phyloP scores from a whole-genome alignment of 1,139 yeast species.

The Magnusiomyces tetraspermus region DNA sequence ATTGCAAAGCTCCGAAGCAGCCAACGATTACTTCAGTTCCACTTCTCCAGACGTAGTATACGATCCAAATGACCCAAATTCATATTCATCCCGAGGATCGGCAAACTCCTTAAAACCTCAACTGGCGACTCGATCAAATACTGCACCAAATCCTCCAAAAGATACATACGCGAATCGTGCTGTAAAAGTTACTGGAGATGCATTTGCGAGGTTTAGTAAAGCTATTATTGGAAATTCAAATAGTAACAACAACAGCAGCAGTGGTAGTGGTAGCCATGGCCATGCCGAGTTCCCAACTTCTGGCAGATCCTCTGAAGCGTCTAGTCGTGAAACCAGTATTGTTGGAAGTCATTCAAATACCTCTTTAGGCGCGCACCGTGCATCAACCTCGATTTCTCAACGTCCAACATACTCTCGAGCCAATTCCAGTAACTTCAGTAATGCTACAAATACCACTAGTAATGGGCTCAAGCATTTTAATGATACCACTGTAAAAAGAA shows the following conservation, averaged over 20 bases:
- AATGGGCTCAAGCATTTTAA: background rate
- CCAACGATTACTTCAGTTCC: background rate
- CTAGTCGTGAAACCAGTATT: slow-evolving; percentile 10
- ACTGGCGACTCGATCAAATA: background rate
- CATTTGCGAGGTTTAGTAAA: slow-evolving; percentile 28
- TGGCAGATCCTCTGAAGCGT: slow-evolving; percentile 4
- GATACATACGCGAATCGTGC: slow-evolving; percentile 21
- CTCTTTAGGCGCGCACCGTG: background rate
- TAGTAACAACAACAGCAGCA: slow-evolving; percentile 5
- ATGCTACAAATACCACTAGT: background rate
- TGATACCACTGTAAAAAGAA: slow-evolving; percentile 7
- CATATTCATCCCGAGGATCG: background rate
- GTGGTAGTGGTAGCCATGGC: background rate
- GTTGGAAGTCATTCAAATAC: background rate
- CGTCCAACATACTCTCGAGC: slow-evolving; percentile 1
- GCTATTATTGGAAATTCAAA: slow-evolving; percentile 23
- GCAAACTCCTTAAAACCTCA: background rate
- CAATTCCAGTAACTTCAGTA: background rate
- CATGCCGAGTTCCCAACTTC: slow-evolving; percentile 12
- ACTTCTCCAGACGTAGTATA: background rate
- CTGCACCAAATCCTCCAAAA: background rate
- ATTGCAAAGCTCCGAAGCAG: background rate
- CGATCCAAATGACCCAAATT: background rate
- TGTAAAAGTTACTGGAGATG: slow-evolving; percentile 22
- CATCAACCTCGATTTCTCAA: background rate